Evolutionary conservation across 2,329 filamentous ascomycete species (phyloP), one percentile per base, ranked within the genome.

Genomic region (Botrytis hyacinthi): DNA sequence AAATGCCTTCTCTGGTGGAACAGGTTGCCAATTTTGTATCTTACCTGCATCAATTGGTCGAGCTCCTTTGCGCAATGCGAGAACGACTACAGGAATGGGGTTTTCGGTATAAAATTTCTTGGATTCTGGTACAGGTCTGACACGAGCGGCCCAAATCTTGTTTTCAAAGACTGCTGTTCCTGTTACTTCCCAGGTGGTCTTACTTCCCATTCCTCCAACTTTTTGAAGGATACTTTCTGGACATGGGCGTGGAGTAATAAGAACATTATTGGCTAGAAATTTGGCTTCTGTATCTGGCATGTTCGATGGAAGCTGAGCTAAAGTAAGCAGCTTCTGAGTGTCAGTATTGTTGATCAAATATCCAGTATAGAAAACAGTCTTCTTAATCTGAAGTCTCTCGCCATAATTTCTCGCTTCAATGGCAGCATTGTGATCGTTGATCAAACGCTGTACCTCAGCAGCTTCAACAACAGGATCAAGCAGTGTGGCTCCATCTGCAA

Each of bases 291-390:
- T 86, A 69, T 92, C 90, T 42, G 89, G 86, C 71, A 90, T 84
- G 73, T 87, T 87, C 6, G 85, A 80, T 6, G 91, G 91, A 32
- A 93, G 84, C 70, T 89, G 83, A 44, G 91, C 89, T n/a, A 97
- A 86, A 9, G 88, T 87, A 73, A 93, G 87, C 54, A 98, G 85
- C 72, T 88, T 89, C 79, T 92, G 88, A 3, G 91, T 91, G 81
- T 96, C 93, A 40, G 88, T 85, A 66, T 89, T 86, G 59, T 86
- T 86, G 76, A 99, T 91, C 82, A 97, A 89, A 83, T 99, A 98
- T 68, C 93, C 94, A 1, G 96, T 98, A 83, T 95, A 98, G 82
- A 94, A 94, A 68, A 97, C 91, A 1, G 90, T 93, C 81, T 95
- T 95, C 82, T 93, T 94, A 81, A 99, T 93, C 77, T 89, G 87